Evolutionary conservation across 305 asterid genomes (phyloP), one percentile per base, ranked within the genome.

Genomic region (Fraxinus baroniana): DNA sequence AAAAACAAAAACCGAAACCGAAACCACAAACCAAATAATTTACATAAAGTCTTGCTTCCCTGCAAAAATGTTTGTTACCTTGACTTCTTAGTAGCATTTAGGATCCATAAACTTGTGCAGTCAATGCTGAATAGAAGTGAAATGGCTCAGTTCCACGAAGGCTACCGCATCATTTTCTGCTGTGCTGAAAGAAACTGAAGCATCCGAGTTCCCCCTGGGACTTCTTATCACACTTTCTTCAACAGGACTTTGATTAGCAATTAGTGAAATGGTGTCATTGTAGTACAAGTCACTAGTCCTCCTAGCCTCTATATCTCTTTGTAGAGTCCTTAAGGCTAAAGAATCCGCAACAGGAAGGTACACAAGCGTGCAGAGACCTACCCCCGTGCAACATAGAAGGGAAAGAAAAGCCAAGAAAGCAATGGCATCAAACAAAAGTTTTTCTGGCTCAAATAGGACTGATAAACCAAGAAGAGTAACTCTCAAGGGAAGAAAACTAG

Each of bases 261-360:
- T 80, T 83, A 86, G 84, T 52, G 88, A 80, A 20, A 80, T 13
- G 4, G 78, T 76, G 36, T 86, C 88, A 73, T 80, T 80, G 32
- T 74, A 13, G 57, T 46, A 83, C 35, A 82, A 85, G 28, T 76
- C 84, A 79, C 68, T 82, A 74, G 52, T 73, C 82, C 91, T 84
- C 68, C 68, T 5, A 84, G 91, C 91, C 83, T 89, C 95, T 73
- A 86, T 78, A 84, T 90, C 95, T 85, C 87, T 88, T 83, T 85
- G 94, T 79, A 92, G 83, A 80, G 85, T 86, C 89, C 91, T 87
- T 86, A 94, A 84, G 60, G 97, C 90, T 87, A 94, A 84, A 81
- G 98, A 89, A 86, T 94, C 98, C 26, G 98, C 91, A 83, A 92
- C 86, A 7, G 98, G 98, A 71, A 92, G 92, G 90, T 94, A 94